Evolutionary conservation across 1,284 basidiomycete species (phyloP), one percentile per base, ranked within the genome.

Genomic region (Xerocomus amazonicus): DNA sequence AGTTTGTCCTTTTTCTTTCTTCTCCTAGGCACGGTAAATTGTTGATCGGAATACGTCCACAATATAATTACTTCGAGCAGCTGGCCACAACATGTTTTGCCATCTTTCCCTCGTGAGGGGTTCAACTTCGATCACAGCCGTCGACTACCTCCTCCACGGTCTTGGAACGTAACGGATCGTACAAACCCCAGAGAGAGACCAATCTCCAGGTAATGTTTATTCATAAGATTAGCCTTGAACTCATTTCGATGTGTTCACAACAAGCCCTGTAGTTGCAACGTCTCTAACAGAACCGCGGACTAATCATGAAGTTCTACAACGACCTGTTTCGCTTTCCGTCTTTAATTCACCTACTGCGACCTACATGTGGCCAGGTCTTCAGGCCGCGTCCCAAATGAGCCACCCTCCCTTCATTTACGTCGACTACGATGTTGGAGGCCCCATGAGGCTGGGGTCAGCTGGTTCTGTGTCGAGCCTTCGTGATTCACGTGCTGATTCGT

Each of bases 331-430:
- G 44, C 57, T 68, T 49, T 68, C 66, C 39, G 66, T 68, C 52
- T 68, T 68, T 66, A 70, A 71, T 59, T 68, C 68, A 52, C 66
- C 66, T 47, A 68, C 68, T 57, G 66, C 69, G 57, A 71, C 68
- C 52, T 71, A 70, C 65, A 70, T 70, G 67, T 68, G 66, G 66
- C 68, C 69, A 10, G 59, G 66, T 54, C 65, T 70, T 53, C 66
- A 69, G 54, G 64, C 68, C 48, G 63, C 69, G 19, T 68, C 66
- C 43, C 66, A 71, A 59, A 69, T 69, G 65, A 58, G 54, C 48
- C 59, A 70, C 56, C 66, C 65, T 48, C 66, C 68, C 45, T 53
- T 69, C 52, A 69, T 68, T 68, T 71, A 71, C 57, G 69, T 68
- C 56, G 62, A 71, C 53, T 71, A 71, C 40, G 62, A 64, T 50